Conservation (phyloP, 2,329 filamentous ascomycete species). For the Acephala macrosclerotiorum region DNA sequence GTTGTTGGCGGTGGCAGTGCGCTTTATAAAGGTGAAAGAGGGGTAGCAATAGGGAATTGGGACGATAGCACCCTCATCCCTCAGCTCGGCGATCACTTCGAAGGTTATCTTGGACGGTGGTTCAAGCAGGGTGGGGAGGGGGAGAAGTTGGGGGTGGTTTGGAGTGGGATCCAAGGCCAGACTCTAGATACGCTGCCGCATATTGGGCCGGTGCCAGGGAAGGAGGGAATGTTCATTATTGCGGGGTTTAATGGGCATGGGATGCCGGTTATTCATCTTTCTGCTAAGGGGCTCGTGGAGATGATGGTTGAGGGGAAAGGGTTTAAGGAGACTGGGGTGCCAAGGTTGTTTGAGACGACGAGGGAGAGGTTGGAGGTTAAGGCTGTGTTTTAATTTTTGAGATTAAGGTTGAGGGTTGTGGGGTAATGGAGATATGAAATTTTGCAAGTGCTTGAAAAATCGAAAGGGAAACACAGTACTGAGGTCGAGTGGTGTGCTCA, state of each 20-base stretch:
- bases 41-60: conserved; percentile 49
- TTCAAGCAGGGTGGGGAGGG: conserved; percentile 51
- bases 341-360: conserved; percentile 44
- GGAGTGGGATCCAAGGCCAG: conserved; percentile 25
- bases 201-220: not conserved
- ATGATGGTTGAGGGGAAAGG: conserved; percentile 46
- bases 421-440: not conserved
- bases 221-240: not conserved
- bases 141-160: conserved; percentile 44
- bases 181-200: not conserved
- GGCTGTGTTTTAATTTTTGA: not conserved
- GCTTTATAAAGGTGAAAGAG: conserved; percentile 40
- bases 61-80: conserved; percentile 55
- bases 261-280: conserved; percentile 55
- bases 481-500: too few relatives aligned
- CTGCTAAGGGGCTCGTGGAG: conserved; percentile 49
- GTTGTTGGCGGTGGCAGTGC: conserved; percentile 50
- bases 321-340: conserved; percentile 49
- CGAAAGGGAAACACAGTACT: not conserved
- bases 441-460: not conserved
- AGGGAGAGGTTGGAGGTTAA: conserved; percentile 31
- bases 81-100: conserved; percentile 58
- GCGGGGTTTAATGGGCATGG: conserved; percentile 7
- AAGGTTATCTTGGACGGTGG: conserved; percentile 55
- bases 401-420: not conserved